phyloP scores from a whole-genome alignment of 345 rosid species.

The Gossypium australe region DNA sequence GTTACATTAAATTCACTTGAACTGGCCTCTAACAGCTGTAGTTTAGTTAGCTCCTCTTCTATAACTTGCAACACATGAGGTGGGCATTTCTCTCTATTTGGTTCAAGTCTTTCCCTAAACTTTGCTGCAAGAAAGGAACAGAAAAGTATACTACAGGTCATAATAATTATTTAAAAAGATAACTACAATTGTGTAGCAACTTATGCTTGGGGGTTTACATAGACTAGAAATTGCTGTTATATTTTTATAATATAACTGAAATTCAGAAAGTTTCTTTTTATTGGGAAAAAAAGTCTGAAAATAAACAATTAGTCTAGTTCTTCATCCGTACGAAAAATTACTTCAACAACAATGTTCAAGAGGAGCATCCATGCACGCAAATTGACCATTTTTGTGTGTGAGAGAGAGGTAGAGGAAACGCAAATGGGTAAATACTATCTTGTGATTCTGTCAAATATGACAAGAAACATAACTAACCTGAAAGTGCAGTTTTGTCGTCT shows the following conservation, averaged over 20 bases:
- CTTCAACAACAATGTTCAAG: neutral
- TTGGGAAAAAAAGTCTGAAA: neutral
- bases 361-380: neutral
- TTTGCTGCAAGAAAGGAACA: slow-evolving; percentile 55
- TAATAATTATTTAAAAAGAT: neutral
- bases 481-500: slow-evolving; percentile 97
- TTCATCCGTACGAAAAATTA: neutral
- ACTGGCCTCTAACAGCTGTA: slow-evolving; percentile 98
- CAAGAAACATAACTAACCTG: slow-evolving; percentile 48
- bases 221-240: no score
- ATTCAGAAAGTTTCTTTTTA: no score
- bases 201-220: no score
- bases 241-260: no score
- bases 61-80: slow-evolving; percentile 87
- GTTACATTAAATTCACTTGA: slow-evolving; percentile 99
- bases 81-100: slow-evolving; percentile 81
- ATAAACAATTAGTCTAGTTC: neutral
- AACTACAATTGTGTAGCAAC: no score
- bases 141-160: slow-evolving; percentile 2
- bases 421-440: neutral
- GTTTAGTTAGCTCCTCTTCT: slow-evolving; percentile 95
- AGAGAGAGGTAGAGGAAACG: neutral
- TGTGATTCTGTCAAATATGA: slow-evolving; percentile 5
- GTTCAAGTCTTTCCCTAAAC: slow-evolving; percentile 90
- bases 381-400: neutral